Evolutionary conservation across 2,329 filamentous ascomycete genomes (phyloP).

Genomic region (Calonectria naviculata): DNA sequence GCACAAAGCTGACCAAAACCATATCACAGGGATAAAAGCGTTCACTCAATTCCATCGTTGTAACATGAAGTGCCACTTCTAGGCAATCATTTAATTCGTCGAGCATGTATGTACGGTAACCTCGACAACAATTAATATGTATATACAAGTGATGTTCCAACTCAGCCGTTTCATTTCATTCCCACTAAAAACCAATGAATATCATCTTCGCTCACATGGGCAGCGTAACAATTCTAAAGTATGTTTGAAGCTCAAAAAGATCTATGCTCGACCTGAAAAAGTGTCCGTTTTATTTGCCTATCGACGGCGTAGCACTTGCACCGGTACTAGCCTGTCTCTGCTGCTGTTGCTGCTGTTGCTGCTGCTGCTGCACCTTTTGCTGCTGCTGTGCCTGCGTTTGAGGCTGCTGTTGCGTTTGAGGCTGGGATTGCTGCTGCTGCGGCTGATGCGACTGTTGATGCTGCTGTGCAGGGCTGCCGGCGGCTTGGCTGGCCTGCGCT

Average conservation of each 20-base stretch:
- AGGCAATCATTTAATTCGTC: slow-evolving; percentile 25
- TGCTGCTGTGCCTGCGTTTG: slow-evolving; percentile 42
- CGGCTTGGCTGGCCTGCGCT: slow-evolving; percentile 50
- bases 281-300: slow-evolving; percentile 35
- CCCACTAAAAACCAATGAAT: slow-evolving; percentile 27
- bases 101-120: slow-evolving; percentile 16
- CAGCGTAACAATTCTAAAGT: slow-evolving; percentile 2
- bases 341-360: slow-evolving; percentile 41
- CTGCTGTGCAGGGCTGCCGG: slow-evolving; percentile 42
- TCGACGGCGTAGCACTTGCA: slow-evolving; percentile 53
- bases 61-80: slow-evolving; percentile 28
- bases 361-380: slow-evolving; percentile 41
- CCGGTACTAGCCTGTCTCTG: slow-evolving; percentile 53
- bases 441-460: slow-evolving; percentile 32
- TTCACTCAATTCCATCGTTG: slow-evolving; percentile 13
- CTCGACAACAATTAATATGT: slow-evolving; percentile 36
- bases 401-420: slow-evolving; percentile 44
- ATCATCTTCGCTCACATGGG: slow-evolving; percentile 27
- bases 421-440: slow-evolving; percentile 39
- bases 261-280: not conserved
- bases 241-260: slow-evolving; percentile 8
- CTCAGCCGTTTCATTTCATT: slow-evolving; percentile 26
- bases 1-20: no score
- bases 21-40: not conserved
- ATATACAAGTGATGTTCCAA: slow-evolving; percentile 31